phyloP scores from a whole-genome alignment of 2,329 filamentous ascomycete species.

The Akanthomyces dipterigenus region DNA sequence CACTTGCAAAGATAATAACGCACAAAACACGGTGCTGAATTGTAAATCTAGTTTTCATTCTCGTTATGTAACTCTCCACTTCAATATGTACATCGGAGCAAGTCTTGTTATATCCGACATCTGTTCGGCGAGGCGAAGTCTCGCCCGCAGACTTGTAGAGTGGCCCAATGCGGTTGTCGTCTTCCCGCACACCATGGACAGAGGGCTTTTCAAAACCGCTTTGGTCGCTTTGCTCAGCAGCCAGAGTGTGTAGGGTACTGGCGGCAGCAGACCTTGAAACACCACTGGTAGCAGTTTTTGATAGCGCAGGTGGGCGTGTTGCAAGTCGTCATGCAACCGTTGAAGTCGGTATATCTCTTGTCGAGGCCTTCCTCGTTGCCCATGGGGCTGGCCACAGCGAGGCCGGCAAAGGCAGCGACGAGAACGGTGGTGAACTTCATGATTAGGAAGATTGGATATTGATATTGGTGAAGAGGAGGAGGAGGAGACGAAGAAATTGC shows the following conservation, averaged over 20 bases:
- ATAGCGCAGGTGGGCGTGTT: conserved; percentile 9
- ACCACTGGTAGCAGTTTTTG: conserved; percentile 12
- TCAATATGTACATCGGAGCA: neutral
- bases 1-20: neutral
- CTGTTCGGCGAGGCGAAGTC: neutral
- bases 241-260: neutral
- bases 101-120: neutral
- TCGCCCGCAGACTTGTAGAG: neutral
- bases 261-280: conserved; percentile 1
- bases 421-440: conserved; percentile 12
- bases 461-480: neutral
- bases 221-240: neutral
- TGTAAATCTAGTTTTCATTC: neutral
- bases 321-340: conserved; percentile 10
- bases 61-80: neutral
- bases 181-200: neutral
- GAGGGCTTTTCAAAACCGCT: neutral
- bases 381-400: conserved; percentile 6
- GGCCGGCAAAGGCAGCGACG: conserved; percentile 5
- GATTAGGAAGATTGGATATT: neutral
- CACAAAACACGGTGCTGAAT: neutral
- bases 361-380: conserved; percentile 6
- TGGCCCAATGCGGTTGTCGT: neutral
- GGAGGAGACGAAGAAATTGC: neutral
- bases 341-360: conserved; percentile 11